Percentiles rank a stretch among this genome's conserved stretches.
Conservation (phyloP, 2,329 filamentous ascomycete genomes). For the Thelonectria blattea region DNA sequence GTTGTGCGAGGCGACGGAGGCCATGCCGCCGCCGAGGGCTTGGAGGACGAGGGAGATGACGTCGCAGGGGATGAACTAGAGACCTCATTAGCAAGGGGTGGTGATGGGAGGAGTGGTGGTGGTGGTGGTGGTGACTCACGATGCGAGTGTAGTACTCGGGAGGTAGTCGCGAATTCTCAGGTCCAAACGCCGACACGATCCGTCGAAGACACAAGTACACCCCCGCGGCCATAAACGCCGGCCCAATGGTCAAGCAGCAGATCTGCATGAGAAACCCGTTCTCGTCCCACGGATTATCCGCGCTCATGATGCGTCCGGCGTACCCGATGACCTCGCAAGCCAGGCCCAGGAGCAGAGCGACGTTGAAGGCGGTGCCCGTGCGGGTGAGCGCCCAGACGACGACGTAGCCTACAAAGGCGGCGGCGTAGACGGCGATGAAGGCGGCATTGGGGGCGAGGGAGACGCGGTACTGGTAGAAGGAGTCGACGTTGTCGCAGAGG, state of each 20-base stretch:
- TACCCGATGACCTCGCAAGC: slow-evolving; percentile 66
- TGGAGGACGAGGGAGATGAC: slow-evolving; percentile 66
- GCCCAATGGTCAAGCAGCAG: slow-evolving; percentile 67
- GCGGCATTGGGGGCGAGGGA: slow-evolving; percentile 56
- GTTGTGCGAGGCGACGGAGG: slow-evolving; percentile 50
- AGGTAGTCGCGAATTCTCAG: slow-evolving; percentile 54
- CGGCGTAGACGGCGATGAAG: slow-evolving; percentile 57
- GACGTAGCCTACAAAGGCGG: slow-evolving; percentile 51
- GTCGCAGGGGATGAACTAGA: slow-evolving; percentile 69
- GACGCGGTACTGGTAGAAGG: slow-evolving; percentile 59
- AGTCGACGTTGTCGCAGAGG: slow-evolving; percentile 42
- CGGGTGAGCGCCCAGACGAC: slow-evolving; percentile 50
- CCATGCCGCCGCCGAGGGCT: slow-evolving; percentile 63
- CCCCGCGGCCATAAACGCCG: slow-evolving; percentile 68
- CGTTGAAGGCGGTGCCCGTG: slow-evolving; percentile 55
- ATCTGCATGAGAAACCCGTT: slow-evolving; percentile 62
- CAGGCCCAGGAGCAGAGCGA: slow-evolving; percentile 61
- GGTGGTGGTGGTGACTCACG: slow-evolving; percentile 40
- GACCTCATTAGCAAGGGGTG: background rate
- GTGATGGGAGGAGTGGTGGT: no score
- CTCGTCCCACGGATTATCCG: slow-evolving; percentile 58
- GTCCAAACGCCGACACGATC: slow-evolving; percentile 55
- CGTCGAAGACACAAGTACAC: slow-evolving; percentile 66
- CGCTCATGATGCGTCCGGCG: slow-evolving; percentile 60
- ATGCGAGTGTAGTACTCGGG: slow-evolving; percentile 57